Conservation (phyloP, 768 basidiomycete genomes). For the Tulasnella sp. region DNA sequence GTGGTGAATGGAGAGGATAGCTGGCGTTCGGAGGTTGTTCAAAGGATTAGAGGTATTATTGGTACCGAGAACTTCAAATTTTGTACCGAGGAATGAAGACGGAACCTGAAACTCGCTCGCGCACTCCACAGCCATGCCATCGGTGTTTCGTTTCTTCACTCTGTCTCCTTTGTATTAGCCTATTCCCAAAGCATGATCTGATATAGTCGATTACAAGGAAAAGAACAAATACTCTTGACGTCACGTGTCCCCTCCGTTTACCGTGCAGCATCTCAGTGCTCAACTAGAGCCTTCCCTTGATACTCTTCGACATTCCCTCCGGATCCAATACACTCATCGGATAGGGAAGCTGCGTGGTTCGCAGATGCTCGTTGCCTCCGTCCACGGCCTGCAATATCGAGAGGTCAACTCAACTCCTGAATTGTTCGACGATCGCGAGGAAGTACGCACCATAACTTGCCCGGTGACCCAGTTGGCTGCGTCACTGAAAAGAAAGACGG, state of each 20-base stretch:
- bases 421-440: too few relatives aligned
- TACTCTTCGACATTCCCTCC: slow-evolving; percentile 16
- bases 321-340: slow-evolving; percentile 21
- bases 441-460: slow-evolving; percentile 24
- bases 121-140: too few relatives aligned
- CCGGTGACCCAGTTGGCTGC: slow-evolving; percentile 31
- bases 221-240: too few relatives aligned
- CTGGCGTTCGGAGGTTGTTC: background rate
- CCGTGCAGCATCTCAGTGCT: background rate
- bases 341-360: slow-evolving; percentile 10
- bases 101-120: too few relatives aligned
- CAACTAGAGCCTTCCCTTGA: slow-evolving; percentile 20
- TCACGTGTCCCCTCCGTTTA: too few relatives aligned
- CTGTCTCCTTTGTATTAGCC: too few relatives aligned
- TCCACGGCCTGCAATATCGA: slow-evolving; percentile 4
- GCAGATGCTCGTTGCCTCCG: slow-evolving; percentile 4
- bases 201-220: too few relatives aligned
- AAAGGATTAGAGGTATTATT: background rate
- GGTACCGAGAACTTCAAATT: background rate
- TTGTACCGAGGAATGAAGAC: too few relatives aligned
- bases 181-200: too few relatives aligned
- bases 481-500: slow-evolving; percentile 32
- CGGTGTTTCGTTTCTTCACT: too few relatives aligned
- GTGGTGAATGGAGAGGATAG: background rate
- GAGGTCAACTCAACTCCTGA: background rate